Percentiles rank a stretch among this genome's conserved stretches.
These are phyloP conservation scores for Lathyrus tuberosus DNA, from an alignment of 306 rosid genomes.

Conservation along the genomic window DNA sequence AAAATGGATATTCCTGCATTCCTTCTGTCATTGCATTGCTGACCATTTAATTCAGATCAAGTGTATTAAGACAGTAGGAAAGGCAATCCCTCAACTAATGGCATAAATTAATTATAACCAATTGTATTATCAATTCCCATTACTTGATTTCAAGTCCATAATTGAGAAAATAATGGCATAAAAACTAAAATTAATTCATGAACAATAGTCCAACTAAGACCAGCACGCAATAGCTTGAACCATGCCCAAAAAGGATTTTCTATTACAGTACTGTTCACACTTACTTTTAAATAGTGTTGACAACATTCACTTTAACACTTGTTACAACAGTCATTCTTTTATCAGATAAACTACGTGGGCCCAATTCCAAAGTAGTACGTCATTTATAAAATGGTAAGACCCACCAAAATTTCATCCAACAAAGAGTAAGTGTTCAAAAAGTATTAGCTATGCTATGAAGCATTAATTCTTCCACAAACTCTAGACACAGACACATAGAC, in stretches of 20 bases:
- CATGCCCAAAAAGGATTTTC: not conserved
- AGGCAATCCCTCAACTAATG: not conserved
- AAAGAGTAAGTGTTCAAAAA: too few relatives aligned
- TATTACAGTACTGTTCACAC: not conserved
- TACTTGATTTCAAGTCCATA: not conserved
- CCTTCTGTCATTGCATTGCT: not conserved
- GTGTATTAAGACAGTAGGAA: not conserved
- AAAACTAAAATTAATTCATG: not conserved
- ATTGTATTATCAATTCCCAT: not conserved
- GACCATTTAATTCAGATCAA: not conserved
- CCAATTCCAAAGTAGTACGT: too few relatives aligned
- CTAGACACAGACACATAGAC: too few relatives aligned
- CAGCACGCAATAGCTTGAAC: not conserved
- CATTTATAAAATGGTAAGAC: too few relatives aligned
- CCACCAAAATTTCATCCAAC: too few relatives aligned
- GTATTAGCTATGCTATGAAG: too few relatives aligned
- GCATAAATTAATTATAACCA: conserved; percentile 5
- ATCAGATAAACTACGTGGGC: too few relatives aligned
- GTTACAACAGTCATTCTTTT: too few relatives aligned
- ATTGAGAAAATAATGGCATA: not conserved
- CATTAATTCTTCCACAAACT: too few relatives aligned
- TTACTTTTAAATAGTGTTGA: not conserved
- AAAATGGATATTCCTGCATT: not conserved
- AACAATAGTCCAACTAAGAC: not conserved
- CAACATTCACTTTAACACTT: too few relatives aligned